Base-by-base conservation (phyloP, 352 stramenopile genomes). In the Phytophthora ramorum region DNA sequence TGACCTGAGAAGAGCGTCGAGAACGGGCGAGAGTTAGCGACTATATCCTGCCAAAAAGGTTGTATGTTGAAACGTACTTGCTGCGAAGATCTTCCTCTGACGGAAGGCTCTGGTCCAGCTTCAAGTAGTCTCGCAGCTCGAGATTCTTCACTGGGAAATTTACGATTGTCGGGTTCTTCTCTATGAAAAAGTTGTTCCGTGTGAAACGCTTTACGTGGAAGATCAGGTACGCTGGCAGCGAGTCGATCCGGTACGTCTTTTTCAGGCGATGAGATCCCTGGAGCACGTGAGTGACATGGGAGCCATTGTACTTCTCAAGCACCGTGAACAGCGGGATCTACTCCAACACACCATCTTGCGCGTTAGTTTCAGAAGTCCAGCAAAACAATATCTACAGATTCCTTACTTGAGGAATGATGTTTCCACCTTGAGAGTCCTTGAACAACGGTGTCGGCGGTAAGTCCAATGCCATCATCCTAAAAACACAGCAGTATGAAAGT, bases 121-220 rank as follows among this genome's bases (percentile, higher is more conserved):
- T 81, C 34, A 97, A 51, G 65, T 97, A 98, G 48, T 98, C 88
- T 8, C 78, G 87, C 41, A 99, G 77, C 76, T 99, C 97, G 17
- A 99, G 82, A 75, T 99, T 99, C 73, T 99, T 99, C 28, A 99
- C 93, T 5, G 97, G 97, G 64, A 99, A 99, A 32, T 98, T 98
- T 7, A 99, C 97, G 80, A 99, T 99, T 9, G 97, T 99, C 24
- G 97, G 96, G 74, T 99, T 99, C 80, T 99, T 99, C 83, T 99
- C 98, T 1, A 93, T 85, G 57, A 97, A 98, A 66, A 99, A 99
- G 49, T 98, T 96, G 82, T 99, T 99, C 20, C 91, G 91, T 32
- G 95, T 99, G 72, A 99, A 99, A 14, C 98, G 90, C 68, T 95
- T 97, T 34, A 99, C 83, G 70, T 99, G 94, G 56, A 99, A 92